Percentiles rank a stretch among this genome's conserved stretches.
These are phyloP conservation scores for Aurantiochytrium sp. DNA, from an alignment of 108 stramenopile species.

Conservation along the genomic window DNA sequence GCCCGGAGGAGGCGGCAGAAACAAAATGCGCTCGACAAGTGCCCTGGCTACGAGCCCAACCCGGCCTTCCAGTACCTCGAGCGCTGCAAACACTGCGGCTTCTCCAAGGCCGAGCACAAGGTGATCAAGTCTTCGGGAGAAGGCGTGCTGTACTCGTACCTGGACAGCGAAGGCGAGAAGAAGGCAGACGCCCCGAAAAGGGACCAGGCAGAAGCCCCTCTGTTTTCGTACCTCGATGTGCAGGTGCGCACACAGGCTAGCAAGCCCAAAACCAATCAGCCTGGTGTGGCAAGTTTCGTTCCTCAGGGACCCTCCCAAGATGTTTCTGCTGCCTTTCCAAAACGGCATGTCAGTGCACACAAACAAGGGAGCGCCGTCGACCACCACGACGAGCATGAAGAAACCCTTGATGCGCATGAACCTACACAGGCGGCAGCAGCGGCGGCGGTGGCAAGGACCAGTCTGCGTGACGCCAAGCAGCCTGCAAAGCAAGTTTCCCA, in stretches of 20 bases:
- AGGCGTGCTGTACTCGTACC: background rate
- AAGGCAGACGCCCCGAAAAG: background rate
- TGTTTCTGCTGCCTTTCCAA: too few species aligned
- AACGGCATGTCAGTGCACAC: too few species aligned
- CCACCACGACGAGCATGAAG: too few species aligned
- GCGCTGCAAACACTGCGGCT: constrained; percentile 10
- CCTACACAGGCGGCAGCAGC: too few species aligned
- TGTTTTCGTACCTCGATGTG: background rate
- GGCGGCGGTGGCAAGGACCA: too few species aligned
- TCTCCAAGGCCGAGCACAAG: background rate
- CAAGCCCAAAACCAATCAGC: background rate
- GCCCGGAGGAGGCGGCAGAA: background rate
- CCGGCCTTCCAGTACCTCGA: background rate
- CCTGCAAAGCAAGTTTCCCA: too few species aligned
- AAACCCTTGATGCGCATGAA: too few species aligned
- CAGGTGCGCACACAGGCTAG: background rate
- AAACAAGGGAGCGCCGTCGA: too few species aligned
- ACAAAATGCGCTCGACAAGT: background rate
- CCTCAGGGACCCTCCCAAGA: background rate
- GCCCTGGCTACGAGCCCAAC: constrained; percentile 16
- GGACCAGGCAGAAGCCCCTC: background rate
- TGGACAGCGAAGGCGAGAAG: background rate
- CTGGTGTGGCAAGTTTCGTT: background rate
- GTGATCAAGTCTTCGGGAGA: background rate
- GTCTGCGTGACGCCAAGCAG: too few species aligned